Conservation (phyloP, 495 filamentous ascomycete species). For the Penicillium robsamsonii region DNA sequence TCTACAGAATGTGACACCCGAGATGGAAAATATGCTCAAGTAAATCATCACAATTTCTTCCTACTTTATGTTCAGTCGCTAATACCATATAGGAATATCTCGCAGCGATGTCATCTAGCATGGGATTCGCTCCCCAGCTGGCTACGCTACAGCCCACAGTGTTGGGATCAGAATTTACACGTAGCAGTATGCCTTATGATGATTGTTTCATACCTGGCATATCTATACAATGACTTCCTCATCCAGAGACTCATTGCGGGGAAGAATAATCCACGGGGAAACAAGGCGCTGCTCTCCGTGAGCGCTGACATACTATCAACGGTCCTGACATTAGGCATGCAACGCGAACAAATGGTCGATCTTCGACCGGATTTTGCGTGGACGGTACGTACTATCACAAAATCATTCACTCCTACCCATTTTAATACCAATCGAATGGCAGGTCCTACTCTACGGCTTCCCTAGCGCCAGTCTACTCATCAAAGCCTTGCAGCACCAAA, state of each 20-base stretch:
- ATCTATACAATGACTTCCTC: conserved; percentile 46
- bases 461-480: conserved; percentile 41
- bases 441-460: conserved; percentile 45
- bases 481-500: conserved; percentile 43
- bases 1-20: conserved; percentile 32
- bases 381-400: conserved; percentile 18
- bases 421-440: background rate
- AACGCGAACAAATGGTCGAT: conserved; percentile 41
- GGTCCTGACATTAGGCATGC: conserved; percentile 37
- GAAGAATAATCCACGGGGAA: conserved; percentile 31
- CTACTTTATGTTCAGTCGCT: background rate
- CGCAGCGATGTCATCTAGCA: conserved; percentile 32
- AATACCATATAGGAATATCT: conserved; percentile 31
- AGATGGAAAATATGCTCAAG: conserved; percentile 28
- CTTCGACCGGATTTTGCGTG: conserved; percentile 26
- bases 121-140: conserved; percentile 38
- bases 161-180: conserved; percentile 22
- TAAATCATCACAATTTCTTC: conserved; percentile 4
- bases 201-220: conserved; percentile 35
- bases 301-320: conserved; percentile 38
- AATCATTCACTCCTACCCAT: background rate
- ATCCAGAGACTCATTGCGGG: conserved; percentile 45
- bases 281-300: conserved; percentile 35
- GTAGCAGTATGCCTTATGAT: conserved; percentile 32
- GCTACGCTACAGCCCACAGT: conserved; percentile 32